phyloP scores from a whole-genome alignment of 345 rosid genomes.

The Moringa oleifera region DNA sequence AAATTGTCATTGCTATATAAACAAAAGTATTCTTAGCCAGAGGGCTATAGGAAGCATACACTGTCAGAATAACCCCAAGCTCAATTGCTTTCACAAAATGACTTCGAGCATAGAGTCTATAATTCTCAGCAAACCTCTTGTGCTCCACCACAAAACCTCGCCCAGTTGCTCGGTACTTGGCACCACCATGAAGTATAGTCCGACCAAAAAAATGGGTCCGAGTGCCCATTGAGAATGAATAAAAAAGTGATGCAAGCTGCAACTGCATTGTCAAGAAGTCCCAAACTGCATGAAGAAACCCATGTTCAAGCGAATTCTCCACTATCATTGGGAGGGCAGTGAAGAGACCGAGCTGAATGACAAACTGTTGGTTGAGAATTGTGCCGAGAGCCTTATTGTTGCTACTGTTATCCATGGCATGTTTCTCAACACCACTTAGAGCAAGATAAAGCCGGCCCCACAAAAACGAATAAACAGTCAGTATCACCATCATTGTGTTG shows the following conservation, averaged over 20 bases:
- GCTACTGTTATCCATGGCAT: constrained; percentile 45
- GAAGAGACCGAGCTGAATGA: constrained; percentile 90
- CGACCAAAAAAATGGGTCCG: constrained; percentile 94
- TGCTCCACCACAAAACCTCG: constrained; percentile 96
- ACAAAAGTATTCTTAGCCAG: constrained; percentile 70
- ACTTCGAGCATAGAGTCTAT: constrained; percentile 79
- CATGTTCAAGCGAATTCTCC: constrained; percentile 91
- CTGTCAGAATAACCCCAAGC: constrained; percentile 69
- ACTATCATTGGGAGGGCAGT: constrained; percentile 98
- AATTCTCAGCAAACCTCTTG: constrained; percentile 86
- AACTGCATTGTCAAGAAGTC: constrained; percentile 95
- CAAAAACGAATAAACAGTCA: constrained; percentile 86
- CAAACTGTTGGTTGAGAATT: constrained; percentile 85
- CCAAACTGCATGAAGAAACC: constrained; percentile 89
- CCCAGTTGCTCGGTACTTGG: constrained; percentile 96
- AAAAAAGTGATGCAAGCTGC: constrained; percentile 91
- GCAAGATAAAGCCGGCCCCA: constrained; percentile 97
- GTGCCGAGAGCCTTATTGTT: constrained; percentile 77
- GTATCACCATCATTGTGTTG: constrained; percentile 89
- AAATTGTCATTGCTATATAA: constrained; percentile 76
- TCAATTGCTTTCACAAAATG: constrained; percentile 87
- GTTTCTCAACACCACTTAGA: constrained; percentile 82
- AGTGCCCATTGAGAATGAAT: constrained; percentile 96
- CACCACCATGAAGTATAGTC: constrained; percentile 95
- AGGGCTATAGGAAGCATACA: constrained; percentile 74